These are phyloP conservation scores for Lachnellula occidentalis DNA, from an alignment of 2,329 filamentous ascomycete species.

Conservation along the genomic window DNA sequence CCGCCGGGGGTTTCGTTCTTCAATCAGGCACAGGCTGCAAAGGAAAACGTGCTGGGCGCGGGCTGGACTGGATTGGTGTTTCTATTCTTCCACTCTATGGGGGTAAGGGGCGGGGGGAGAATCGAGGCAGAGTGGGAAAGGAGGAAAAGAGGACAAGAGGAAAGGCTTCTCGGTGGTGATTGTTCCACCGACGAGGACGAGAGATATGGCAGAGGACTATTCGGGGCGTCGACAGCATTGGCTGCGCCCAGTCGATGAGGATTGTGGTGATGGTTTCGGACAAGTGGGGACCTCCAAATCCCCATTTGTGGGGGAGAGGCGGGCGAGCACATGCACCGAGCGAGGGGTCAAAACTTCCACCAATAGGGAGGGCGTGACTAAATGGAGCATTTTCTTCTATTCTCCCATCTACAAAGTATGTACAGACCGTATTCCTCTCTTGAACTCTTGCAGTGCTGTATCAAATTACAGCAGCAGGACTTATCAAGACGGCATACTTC, in stretches of 20 bases:
- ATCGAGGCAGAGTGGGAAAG: not conserved
- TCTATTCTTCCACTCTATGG: slow-evolving; percentile 4
- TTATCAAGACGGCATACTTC: too few species aligned
- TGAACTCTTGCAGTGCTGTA: too few species aligned
- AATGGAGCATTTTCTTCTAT: not conserved
- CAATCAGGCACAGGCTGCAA: not conserved
- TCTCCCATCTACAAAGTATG: too few species aligned
- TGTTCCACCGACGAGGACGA: slow-evolving; percentile 18
- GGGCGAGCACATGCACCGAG: slow-evolving; percentile 3
- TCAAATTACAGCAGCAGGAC: too few species aligned
- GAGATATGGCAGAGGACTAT: too few species aligned
- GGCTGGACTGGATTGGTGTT: slow-evolving; percentile 1
- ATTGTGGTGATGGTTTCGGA: not conserved
- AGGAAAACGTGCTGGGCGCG: not conserved
- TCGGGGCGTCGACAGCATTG: too few species aligned
- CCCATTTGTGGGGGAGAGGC: slow-evolving; percentile 5
- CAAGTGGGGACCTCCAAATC: not conserved
- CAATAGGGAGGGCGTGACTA: slow-evolving; percentile 4
- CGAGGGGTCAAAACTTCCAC: slow-evolving; percentile 16
- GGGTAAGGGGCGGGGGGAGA: not conserved
- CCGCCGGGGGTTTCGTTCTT: slow-evolving; percentile 14
- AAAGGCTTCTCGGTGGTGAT: slow-evolving; percentile 12
- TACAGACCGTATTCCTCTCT: too few species aligned
- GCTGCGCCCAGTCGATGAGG: not conserved
- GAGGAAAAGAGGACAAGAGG: not conserved